Conservation (phyloP, 192 early-diverging fungal species). For the Backusella tuberculispora region DNA sequence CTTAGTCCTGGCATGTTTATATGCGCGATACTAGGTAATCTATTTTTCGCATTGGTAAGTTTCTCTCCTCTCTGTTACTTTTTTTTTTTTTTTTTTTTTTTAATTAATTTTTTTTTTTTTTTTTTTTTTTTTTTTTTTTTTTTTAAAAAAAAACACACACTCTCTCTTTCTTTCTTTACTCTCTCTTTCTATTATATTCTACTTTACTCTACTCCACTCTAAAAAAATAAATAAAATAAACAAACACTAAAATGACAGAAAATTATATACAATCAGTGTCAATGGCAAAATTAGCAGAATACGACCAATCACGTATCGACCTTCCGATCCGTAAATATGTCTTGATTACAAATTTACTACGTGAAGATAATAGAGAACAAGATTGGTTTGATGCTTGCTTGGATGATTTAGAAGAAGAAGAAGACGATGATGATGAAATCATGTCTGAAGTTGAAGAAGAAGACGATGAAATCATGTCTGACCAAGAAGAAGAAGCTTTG, state of each 20-base stretch:
- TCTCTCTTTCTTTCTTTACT: neutral
- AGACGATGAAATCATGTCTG: neutral
- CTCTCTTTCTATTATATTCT: neutral
- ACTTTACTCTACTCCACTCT: neutral
- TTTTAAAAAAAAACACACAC: too few species aligned
- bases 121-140: too few species aligned
- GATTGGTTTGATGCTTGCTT: conserved; percentile 18
- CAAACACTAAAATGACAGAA: neutral
- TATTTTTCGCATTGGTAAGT: conserved; percentile 52
- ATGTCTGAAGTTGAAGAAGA: conserved; percentile 1
- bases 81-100: conserved; percentile 28
- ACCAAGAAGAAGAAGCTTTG: neutral
- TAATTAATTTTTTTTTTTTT: too few species aligned
- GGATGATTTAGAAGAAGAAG: conserved; percentile 8
- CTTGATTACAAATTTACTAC: conserved; percentile 18
- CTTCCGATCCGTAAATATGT: conserved; percentile 21
- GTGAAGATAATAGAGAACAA: neutral
- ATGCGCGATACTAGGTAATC: conserved; percentile 77
- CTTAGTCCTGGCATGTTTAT: conserved; percentile 81
- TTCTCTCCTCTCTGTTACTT: too few species aligned
- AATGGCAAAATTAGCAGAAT: conserved; percentile 6
- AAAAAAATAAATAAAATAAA: too few species aligned
- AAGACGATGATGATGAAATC: neutral
- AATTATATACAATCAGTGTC: conserved; percentile 1
- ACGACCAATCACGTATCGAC: conserved; percentile 16